Base-by-base conservation (phyloP, 2,329 filamentous ascomycete genomes). In the Trichoderma gracile region DNA sequence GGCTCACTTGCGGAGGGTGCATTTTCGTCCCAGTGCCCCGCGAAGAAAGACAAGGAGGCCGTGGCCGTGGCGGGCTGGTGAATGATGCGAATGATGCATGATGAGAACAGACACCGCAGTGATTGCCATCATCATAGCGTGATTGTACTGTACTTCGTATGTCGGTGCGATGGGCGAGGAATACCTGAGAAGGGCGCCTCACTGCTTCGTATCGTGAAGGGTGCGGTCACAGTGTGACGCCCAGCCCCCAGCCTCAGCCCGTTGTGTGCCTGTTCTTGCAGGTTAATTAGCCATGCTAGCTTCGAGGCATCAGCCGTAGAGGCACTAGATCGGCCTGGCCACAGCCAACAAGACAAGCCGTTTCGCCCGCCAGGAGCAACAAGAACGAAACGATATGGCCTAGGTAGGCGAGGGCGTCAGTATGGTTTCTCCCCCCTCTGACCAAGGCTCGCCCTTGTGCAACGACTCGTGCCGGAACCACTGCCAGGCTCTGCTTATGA, bases 381-480 rank as follows among this genome's bases (percentile, higher is more conserved):
- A 23, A 38, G 25, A 40, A 47, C 42, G n/a, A 17, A 17, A n/a
- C 27, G 21, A 21, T 21, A 43, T 52, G 30, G 40, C 27, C 40
- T 54, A 54, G 47, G 47, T 54, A 54, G 47, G 47, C 58, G 57
- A 60, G 47, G 46, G 45, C 30, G 30, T 30, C 8, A 15, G 47
- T 43, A 62, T 54, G 49, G 33, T 61, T 17, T 33, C 30, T 50
- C 47, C 3, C 40, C 27, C 27, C 8, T 30, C 30, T 38, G 33
- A 38, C 25, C 58, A 52, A 30, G 57, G 23, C 57, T 54, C 49
- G 49, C 38, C 49, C 21, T 38, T 54, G 40, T 62, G 49, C 47
- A 49, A 61, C 58, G 49, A 62, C 58, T 62, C 47, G 47, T 54
- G 58, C 58, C 53, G 23, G n/a, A 53, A 19, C 46, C 47, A 45